Base-by-base conservation (phyloP, 345 rosid genomes). In the Iberis pinnata region DNA sequence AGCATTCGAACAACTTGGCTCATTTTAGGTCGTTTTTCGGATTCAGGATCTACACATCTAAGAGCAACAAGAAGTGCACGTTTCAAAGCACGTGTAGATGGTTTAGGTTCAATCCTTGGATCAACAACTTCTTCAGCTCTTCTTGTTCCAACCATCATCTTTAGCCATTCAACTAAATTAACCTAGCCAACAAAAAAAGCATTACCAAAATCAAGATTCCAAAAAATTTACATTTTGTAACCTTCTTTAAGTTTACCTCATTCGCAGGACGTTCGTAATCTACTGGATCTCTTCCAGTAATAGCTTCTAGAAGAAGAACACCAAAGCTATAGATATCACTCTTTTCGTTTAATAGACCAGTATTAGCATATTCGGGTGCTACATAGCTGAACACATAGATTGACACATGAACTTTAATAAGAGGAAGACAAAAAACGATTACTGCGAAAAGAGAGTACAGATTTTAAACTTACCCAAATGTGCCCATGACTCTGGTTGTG, bases 401-500 rank as follows among this genome's bases (percentile, higher is more conserved):
- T n/a, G n/a, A 65, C 17, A 54, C 12, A 26, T 45, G 18, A 14
- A 12, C 42, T 26, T 58, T 17, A 18, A 36, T 20, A 46, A 61
- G 36, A 42, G 15, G 35, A 25, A 54, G 4, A 53, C 14, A 16
- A 33, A 7, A 18, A 64, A 13, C 35, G 9, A 15, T 56, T 43
- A 25, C 13, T 2, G 22, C 49, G 38, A 58, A 9, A 29, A 49
- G 7, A 45, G 2, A 13, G 33, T n/a, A 12, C 38, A 41, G 11
- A 43, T 35, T 3, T 43, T 18, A 52, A 38, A 25, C 75, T 16
- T 78, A 92, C 98, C 98, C 98, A 61, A 92, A 85, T 33, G 98
- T 92, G 36, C 98, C 98, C 98, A 92, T 92, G 46, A 92, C 98
- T 70, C 97, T 78, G 26, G 98, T 88, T 2, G 93, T 76, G 50